Percentiles rank a stretch among this genome's conserved stretches.
These are phyloP conservation scores for Sporothrix variecibatus DNA, from an alignment of 2,329 filamentous ascomycete genomes.

Conservation along the genomic window DNA sequence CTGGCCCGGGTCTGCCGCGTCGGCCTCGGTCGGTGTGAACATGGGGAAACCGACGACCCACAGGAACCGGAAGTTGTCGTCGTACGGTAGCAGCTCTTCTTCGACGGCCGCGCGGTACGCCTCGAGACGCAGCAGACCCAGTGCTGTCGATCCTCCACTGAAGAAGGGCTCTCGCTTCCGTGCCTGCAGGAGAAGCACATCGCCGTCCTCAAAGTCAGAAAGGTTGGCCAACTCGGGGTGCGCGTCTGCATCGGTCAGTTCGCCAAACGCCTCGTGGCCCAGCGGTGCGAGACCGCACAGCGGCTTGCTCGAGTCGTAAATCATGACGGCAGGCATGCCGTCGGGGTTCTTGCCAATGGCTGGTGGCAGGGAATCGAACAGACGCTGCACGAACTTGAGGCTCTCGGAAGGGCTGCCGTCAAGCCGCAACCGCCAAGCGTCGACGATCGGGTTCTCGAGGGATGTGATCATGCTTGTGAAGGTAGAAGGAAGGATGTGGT, in stretches of 20 bases:
- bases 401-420: slow-evolving; percentile 54
- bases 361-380: slow-evolving; percentile 56
- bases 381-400: slow-evolving; percentile 68
- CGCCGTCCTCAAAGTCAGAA: slow-evolving; percentile 62
- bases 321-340: slow-evolving; percentile 77
- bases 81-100: slow-evolving; percentile 54
- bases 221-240: slow-evolving; percentile 39
- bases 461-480: slow-evolving; percentile 75
- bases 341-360: slow-evolving; percentile 68
- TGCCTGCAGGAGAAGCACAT: slow-evolving; percentile 80
- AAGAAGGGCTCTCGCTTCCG: slow-evolving; percentile 66
- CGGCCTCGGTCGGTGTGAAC: slow-evolving; percentile 68
- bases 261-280: slow-evolving; percentile 69
- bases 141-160: slow-evolving; percentile 68
- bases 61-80: slow-evolving; percentile 63
- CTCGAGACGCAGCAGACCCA: slow-evolving; percentile 72
- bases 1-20: slow-evolving; percentile 70
- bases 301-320: slow-evolving; percentile 73
- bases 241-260: slow-evolving; percentile 39
- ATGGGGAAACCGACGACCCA: slow-evolving; percentile 94
- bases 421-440: slow-evolving; percentile 70
- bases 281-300: slow-evolving; percentile 75
- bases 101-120: slow-evolving; percentile 70
- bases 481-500: slow-evolving; percentile 61
- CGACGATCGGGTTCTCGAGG: slow-evolving; percentile 68